Conservation (phyloP, 2,329 filamentous ascomycete genomes). For the Coleophoma cylindrospora region DNA sequence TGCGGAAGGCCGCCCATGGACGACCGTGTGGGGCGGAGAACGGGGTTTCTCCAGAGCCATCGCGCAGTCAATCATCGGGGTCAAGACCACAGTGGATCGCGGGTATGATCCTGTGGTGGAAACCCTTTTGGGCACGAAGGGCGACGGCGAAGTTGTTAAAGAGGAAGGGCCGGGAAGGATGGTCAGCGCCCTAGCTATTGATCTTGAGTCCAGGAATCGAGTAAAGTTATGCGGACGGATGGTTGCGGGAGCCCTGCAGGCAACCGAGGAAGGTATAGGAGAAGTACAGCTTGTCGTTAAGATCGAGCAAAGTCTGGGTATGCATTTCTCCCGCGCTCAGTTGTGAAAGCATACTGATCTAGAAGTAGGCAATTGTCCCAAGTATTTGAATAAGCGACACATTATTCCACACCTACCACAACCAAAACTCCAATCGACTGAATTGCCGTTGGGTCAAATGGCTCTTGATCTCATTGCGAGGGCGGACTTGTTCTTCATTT, state of each 20-base stretch:
- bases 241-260: constrained; percentile 54
- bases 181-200: constrained; percentile 56
- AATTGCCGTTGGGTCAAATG: constrained; percentile 25
- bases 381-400: constrained; percentile 74
- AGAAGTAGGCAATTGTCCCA: constrained; percentile 68
- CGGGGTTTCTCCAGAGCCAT: constrained; percentile 62
- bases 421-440: constrained; percentile 44
- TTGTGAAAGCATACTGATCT: constrained; percentile 7
- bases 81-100: constrained; percentile 56
- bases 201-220: constrained; percentile 62
- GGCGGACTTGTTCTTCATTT: constrained; percentile 75
- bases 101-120: constrained; percentile 65
- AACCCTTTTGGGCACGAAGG: constrained; percentile 49
- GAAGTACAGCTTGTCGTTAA: constrained; percentile 54
- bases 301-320: constrained; percentile 64
- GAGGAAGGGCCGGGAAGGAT: constrained; percentile 39
- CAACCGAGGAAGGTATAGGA: constrained; percentile 21
- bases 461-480: constrained; percentile 47
- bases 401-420: constrained; percentile 50
- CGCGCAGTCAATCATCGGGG: constrained; percentile 56
- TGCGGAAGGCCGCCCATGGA: constrained; percentile 62
- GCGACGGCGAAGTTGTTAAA: constrained; percentile 32
- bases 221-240: constrained; percentile 71
- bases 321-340: constrained; percentile 11
- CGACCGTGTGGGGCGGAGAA: constrained; percentile 72